Base-by-base conservation (phyloP, 2,329 filamentous ascomycete species). In the Fusarium sp. region DNA sequence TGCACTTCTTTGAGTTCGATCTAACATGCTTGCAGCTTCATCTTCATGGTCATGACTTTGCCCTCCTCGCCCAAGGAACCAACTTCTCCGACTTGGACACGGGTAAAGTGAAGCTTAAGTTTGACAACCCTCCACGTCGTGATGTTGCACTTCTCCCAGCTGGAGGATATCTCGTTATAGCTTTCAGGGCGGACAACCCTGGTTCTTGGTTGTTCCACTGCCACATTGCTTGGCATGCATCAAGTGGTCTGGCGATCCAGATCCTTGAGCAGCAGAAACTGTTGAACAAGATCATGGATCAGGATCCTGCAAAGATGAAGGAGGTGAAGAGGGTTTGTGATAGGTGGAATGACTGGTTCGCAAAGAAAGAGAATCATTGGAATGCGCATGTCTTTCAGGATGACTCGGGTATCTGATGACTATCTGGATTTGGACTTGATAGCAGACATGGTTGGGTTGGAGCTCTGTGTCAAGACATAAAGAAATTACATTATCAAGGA, bases 41-140 rank as follows among this genome's bases (percentile, higher is more conserved):
- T 50, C 63, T 66, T 5, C 55, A 66, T 8, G 63, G 61, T 2
- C 63, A 65, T 5, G 63, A 61, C 55, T 65, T 66, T 33, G 55
- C 55, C 2, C 60, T 66, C 6, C 45, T 66, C 4, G 63, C 63
- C 0, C 63, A 65, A 29, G 63, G 61, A 1, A 35, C 29, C 6
- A 49, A 57, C 29, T 51, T 39, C 14, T 8, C 42, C 3, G n/a
- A 41, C 7, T 15, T 29, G 3, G 31, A 37, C 1, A 45, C 11
- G 11, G 31, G 47, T 10, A 39, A 43, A 5, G 43, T 54, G 2
- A 37, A 9, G 14, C 56, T 66, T 3, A 65, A 61, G 3, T 65
- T 61, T 35, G 8, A 56, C 15, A 66, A 66, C 17, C 61, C 63
- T n/a, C 63, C 61, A 8, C 56, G 46, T 18, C 36, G 61, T 37